Conservation (phyloP, 176 grass and related monocot genomes). For the Juncus inflexus region DNA sequence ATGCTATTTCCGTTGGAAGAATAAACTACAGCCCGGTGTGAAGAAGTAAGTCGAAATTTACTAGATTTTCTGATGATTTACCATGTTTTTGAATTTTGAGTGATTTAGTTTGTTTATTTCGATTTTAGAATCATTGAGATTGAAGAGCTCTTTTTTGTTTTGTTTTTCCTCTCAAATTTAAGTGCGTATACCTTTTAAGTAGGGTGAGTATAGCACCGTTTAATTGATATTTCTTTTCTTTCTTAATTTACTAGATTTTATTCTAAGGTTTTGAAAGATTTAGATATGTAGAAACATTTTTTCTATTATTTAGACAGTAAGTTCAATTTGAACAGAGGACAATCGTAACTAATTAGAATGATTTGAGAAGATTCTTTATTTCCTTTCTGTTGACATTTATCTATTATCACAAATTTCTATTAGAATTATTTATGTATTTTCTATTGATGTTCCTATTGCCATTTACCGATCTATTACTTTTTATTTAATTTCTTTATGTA, state of each 20-base stretch:
- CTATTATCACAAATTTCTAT: too few species aligned
- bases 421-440: too few species aligned
- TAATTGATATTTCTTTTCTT: background rate
- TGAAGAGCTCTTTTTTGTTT: background rate
- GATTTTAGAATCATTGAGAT: background rate
- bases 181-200: background rate
- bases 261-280: too few species aligned
- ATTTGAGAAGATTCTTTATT: too few species aligned
- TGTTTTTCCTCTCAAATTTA: background rate
- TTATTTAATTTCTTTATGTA: background rate
- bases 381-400: too few species aligned
- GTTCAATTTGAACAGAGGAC: too few species aligned
- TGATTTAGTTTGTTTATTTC: background rate
- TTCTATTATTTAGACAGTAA: too few species aligned
- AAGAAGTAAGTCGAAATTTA: slow-evolving; percentile 28
- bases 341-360: too few species aligned
- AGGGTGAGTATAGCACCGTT: too few species aligned
- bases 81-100: background rate
- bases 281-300: too few species aligned
- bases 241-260: background rate
- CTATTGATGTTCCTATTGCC: background rate
- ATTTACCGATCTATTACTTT: background rate
- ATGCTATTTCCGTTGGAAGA: slow-evolving; percentile 54
- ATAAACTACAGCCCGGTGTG: slow-evolving; percentile 48
- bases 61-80: background rate